A percentile compares a stretch with the other conserved stretches of the same genome.
phyloP scores from a whole-genome alignment of 345 rosid genomes.

The Fremontodendron californicum region DNA sequence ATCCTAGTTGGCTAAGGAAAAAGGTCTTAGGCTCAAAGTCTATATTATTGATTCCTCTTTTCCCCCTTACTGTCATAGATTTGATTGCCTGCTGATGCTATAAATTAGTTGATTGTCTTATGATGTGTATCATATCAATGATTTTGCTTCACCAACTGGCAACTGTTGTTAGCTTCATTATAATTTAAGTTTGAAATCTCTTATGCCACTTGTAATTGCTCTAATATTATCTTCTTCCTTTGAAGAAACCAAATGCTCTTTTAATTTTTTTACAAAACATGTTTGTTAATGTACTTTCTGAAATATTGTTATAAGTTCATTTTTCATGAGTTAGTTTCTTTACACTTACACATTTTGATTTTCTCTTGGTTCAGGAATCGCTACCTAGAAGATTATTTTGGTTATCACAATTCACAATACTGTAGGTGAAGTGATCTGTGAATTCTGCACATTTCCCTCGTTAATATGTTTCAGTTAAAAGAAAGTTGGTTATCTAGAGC shows the following conservation, averaged over 20 bases:
- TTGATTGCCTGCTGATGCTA: neutral
- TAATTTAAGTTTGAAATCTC: neutral
- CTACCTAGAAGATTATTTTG: slow-evolving; percentile 46
- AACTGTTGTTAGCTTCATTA: neutral
- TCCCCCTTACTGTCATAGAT: neutral
- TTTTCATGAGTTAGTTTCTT: neutral
- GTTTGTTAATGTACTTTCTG: neutral
- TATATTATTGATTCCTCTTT: neutral
- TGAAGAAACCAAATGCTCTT: neutral
- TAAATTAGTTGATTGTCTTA: neutral
- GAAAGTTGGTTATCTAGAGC: slow-evolving; percentile 54
- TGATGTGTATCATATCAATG: neutral
- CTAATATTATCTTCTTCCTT: neutral
- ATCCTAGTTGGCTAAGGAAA: neutral
- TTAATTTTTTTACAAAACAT: neutral
- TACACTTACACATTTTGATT: slow-evolving; percentile 4
- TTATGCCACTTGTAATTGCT: neutral
- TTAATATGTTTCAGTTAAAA: slow-evolving; percentile 34
- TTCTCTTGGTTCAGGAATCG: slow-evolving; percentile 49
- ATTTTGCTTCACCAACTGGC: neutral
- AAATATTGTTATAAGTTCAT: neutral
- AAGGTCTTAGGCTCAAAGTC: neutral
- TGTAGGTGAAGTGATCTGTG: slow-evolving; percentile 52
- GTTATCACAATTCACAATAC: slow-evolving; percentile 24
- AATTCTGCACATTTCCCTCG: slow-evolving; percentile 30